Evolutionary conservation across 2,329 filamentous ascomycete species (phyloP).

Genomic region (Akanthomyces lecanii): DNA sequence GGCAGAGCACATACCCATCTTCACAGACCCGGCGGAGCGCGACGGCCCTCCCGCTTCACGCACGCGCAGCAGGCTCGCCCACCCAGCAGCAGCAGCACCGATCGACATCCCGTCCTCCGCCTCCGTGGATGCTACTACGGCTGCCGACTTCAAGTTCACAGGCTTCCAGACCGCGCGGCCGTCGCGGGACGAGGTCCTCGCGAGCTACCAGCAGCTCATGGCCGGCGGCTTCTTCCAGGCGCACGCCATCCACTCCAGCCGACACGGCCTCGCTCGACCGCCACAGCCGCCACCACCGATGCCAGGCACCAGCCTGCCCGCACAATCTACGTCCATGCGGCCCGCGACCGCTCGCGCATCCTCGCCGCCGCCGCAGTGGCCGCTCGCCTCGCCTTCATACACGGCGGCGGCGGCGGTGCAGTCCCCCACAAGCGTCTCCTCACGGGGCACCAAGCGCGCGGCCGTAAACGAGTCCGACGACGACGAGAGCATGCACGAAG

Average conservation of each 20-base stretch:
- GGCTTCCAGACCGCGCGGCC: slow-evolving; percentile 26
- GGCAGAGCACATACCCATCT: not conserved
- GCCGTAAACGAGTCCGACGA: slow-evolving; percentile 37
- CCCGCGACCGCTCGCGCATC: slow-evolving; percentile 12
- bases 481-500: slow-evolving; percentile 16
- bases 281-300: not conserved
- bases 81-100: slow-evolving; percentile 12
- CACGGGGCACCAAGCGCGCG: slow-evolving; percentile 49
- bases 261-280: slow-evolving; percentile 34
- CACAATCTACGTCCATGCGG: slow-evolving; percentile 14
- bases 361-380: slow-evolving; percentile 22
- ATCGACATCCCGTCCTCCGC: not conserved
- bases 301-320: slow-evolving; percentile 12
- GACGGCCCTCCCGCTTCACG: slow-evolving; percentile 5
- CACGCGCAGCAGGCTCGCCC: slow-evolving; percentile 16
- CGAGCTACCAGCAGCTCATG: slow-evolving; percentile 54
- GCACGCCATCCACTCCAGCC: slow-evolving; percentile 54
- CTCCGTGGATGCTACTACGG: no score
- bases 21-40: not conserved
- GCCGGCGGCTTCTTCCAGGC: slow-evolving; percentile 55
- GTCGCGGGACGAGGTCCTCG: slow-evolving; percentile 47
- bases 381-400: slow-evolving; percentile 23
- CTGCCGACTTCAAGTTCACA: not conserved
- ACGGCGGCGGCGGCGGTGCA: slow-evolving; percentile 23
- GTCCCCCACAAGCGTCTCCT: slow-evolving; percentile 34